A percentile compares a stretch with the other conserved stretches of the same genome.
phyloP scores from a whole-genome alignment of 805 yeast species.

The Yarrowia sp. region DNA sequence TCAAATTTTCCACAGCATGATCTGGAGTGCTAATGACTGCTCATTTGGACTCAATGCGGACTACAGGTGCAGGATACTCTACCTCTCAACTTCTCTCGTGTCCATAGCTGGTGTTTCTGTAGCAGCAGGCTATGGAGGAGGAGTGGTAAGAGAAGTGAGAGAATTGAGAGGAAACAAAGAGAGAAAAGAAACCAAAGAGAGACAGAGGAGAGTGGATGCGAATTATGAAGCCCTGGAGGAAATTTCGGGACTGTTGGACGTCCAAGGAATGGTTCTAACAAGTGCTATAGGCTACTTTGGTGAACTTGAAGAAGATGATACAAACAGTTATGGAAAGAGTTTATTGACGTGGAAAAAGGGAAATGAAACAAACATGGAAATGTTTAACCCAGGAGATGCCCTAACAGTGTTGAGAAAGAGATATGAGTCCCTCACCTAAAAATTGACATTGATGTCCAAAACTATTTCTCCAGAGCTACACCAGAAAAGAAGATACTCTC shows the following conservation, averaged over 20 bases:
- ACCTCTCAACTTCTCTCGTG: background rate
- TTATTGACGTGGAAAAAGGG: background rate
- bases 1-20: background rate
- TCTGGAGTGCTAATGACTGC: background rate
- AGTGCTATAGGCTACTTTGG: background rate
- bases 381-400: background rate
- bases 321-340: background rate
- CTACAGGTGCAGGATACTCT: background rate
- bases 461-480: too few species aligned
- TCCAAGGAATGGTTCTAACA: background rate
- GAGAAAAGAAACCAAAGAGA: background rate
- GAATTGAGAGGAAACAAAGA: too few species aligned
- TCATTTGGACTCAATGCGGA: background rate
- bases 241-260: background rate
- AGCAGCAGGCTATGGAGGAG: background rate
- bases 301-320: background rate
- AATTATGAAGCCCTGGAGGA: background rate
- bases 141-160: background rate
- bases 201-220: background rate
- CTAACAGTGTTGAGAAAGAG: too few species aligned
- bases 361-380: background rate
- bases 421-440: too few species aligned
- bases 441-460: too few species aligned
- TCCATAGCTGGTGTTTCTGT: background rate
- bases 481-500: too few species aligned